Percentiles rank a stretch among this genome's conserved stretches.
Conservation (phyloP, 441 rosid genomes). For the Gossypium aridum region DNA sequence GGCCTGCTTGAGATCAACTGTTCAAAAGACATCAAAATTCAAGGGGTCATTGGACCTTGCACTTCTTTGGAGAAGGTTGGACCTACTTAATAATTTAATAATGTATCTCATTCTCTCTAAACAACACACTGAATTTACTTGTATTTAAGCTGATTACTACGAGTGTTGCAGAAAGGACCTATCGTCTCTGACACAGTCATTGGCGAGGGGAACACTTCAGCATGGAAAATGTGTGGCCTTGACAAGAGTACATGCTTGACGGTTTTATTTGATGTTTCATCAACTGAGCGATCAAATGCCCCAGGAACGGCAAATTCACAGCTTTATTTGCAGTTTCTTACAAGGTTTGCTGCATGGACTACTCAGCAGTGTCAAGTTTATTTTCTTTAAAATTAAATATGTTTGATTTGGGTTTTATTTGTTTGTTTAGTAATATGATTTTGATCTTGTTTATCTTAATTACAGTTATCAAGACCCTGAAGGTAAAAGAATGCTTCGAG, state of each 20-base stretch:
- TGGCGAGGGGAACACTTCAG: conserved; percentile 88
- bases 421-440: conserved; percentile 10
- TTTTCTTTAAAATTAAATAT: background rate
- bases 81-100: conserved; percentile 8
- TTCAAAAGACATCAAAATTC: conserved; percentile 93
- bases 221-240: conserved; percentile 98
- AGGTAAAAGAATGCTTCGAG: conserved; percentile 71
- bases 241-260: conserved; percentile 94
- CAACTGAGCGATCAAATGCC: conserved; percentile 58
- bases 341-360: conserved; percentile 46
- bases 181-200: conserved; percentile 76
- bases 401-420: background rate
- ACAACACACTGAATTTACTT: background rate
- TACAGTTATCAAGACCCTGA: conserved; percentile 76
- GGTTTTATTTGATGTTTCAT: conserved; percentile 88
- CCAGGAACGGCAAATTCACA: conserved; percentile 74
- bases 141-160: background rate
- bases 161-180: conserved; percentile 87
- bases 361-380: background rate
- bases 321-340: conserved; percentile 79
- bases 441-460: conserved; percentile 14
- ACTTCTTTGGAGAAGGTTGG: conserved; percentile 93
- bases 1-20: conserved; percentile 86
- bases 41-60: conserved; percentile 94
- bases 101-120: background rate